Percentiles rank a stretch among this genome's conserved stretches.
Evolutionary conservation across 2,329 filamentous ascomycete species (phyloP).

Genomic region (Rhynchosporium graminicola): DNA sequence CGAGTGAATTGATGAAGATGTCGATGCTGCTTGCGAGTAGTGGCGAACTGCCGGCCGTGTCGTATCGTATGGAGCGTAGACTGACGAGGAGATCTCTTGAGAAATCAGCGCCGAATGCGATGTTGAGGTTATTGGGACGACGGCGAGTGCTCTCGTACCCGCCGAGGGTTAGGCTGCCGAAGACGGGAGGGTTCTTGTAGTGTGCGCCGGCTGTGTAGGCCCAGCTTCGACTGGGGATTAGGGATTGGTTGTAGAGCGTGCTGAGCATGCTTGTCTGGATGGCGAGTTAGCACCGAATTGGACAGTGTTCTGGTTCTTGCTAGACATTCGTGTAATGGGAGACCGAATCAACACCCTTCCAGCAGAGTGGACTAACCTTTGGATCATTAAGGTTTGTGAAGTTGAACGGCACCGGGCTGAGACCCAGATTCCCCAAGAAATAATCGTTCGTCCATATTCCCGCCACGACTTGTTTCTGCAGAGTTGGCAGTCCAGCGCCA

Average conservation of each 20-base stretch:
- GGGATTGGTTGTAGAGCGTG: slow-evolving; percentile 41
- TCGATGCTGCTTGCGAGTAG: slow-evolving; percentile 34
- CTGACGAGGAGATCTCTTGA: slow-evolving; percentile 8
- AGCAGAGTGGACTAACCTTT: too few species aligned
- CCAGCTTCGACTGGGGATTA: slow-evolving; percentile 45
- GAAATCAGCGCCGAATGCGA: slow-evolving; percentile 13
- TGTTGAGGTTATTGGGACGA: slow-evolving; percentile 4
- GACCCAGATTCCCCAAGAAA: slow-evolving; percentile 43
- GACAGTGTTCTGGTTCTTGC: too few species aligned
- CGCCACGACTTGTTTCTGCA: slow-evolving; percentile 26
- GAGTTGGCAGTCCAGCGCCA: slow-evolving; percentile 30
- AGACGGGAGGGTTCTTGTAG: slow-evolving; percentile 34
- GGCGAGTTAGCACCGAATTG: too few species aligned
- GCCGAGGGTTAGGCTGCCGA: slow-evolving; percentile 9
- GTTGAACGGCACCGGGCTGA: slow-evolving; percentile 44
- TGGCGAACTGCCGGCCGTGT: slow-evolving; percentile 18
- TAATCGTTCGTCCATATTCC: slow-evolving; percentile 28
- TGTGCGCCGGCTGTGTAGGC: slow-evolving; percentile 46
- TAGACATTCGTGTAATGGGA: too few species aligned
- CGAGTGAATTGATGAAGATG: slow-evolving; percentile 42
- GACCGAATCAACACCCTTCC: too few species aligned
- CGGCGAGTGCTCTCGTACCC: slow-evolving; percentile 5
- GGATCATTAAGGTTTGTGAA: slow-evolving; percentile 43
- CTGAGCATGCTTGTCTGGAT: slow-evolving; percentile 41
- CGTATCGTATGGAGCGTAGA: slow-evolving; percentile 5